A percentile compares a stretch with the other conserved stretches of the same genome.
These are phyloP conservation scores for Leccinum subgranulosum DNA, from an alignment of 768 basidiomycete species.

Conservation along the genomic window DNA sequence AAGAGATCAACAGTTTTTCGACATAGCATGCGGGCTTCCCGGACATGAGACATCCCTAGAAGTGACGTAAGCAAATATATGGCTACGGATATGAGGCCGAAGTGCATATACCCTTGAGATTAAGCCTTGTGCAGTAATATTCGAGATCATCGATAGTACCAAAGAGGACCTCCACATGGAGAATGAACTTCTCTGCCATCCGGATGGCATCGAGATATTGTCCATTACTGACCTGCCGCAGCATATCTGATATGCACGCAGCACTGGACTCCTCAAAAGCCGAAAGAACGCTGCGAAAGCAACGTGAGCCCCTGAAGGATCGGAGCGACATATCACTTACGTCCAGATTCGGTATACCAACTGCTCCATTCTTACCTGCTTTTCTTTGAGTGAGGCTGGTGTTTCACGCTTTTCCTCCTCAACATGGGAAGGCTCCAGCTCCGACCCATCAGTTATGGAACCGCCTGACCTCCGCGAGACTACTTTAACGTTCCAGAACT, in stretches of 20 bases:
- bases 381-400: constrained; percentile 76
- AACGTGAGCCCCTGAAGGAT: constrained; percentile 6
- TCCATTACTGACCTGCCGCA: constrained; percentile 94
- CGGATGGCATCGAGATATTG: constrained; percentile 95
- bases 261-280: constrained; percentile 99
- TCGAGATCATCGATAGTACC: constrained; percentile 97
- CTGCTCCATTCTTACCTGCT: constrained; percentile 92
- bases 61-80: constrained; percentile 12
- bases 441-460: constrained; percentile 50
- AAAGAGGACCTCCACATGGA: constrained; percentile 97
- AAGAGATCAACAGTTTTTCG: constrained; percentile 99
- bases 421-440: constrained; percentile 51
- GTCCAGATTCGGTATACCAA: constrained; percentile 99
- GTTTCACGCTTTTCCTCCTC: constrained; percentile 84
- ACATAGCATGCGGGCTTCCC: constrained; percentile 97
- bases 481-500: constrained; percentile 99
- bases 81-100: background rate
- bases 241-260: constrained; percentile 98
- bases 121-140: constrained; percentile 74
- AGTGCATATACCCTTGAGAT: constrained; percentile 77
- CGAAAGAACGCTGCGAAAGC: constrained; percentile 69
- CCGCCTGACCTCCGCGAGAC: constrained; percentile 71
- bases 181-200: constrained; percentile 98
- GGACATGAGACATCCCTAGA: constrained; percentile 94
- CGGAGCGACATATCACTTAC: constrained; percentile 42